phyloP scores from a whole-genome alignment of 192 early-diverging fungal genomes.

The Backusella australiensis region DNA sequence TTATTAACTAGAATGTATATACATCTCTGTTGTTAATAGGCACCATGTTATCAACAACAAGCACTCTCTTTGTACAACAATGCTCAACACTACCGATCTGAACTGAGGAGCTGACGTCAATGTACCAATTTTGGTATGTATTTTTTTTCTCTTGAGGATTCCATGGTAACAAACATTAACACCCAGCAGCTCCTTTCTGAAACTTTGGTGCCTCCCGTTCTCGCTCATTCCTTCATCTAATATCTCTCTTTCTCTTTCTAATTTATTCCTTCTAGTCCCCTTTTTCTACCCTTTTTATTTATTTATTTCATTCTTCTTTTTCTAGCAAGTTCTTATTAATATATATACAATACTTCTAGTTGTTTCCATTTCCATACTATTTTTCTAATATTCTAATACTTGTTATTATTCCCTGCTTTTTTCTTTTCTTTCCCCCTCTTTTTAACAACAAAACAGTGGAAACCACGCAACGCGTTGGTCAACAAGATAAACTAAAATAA shows the following conservation, averaged over 20 bases:
- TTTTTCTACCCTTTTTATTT: background rate
- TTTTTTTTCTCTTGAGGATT: conserved; percentile 4
- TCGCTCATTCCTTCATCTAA: background rate
- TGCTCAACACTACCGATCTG: background rate
- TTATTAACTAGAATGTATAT: background rate
- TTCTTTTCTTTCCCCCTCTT: background rate
- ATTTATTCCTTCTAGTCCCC: background rate
- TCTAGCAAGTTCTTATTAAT: background rate
- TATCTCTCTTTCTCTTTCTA: background rate
- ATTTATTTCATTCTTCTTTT: background rate
- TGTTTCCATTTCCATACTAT: background rate
- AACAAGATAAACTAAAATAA: conserved; percentile 1
- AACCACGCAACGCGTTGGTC: conserved; percentile 7
- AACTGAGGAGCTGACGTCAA: conserved; percentile 3
- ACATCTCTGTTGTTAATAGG: background rate
- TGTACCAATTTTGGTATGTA: background rate
- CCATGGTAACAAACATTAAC: background rate
- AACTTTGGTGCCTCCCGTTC: conserved; percentile 5
- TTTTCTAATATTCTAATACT: background rate
- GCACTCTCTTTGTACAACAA: background rate
- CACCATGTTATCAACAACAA: background rate
- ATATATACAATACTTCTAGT: background rate
- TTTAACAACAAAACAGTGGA: background rate
- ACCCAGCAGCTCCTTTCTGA: conserved; percentile 3
- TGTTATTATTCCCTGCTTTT: background rate